These are phyloP conservation scores for Polytrichum formosum DNA, from an alignment of 225 moss, liverwort and hornwort genomes.

Conservation along the genomic window DNA sequence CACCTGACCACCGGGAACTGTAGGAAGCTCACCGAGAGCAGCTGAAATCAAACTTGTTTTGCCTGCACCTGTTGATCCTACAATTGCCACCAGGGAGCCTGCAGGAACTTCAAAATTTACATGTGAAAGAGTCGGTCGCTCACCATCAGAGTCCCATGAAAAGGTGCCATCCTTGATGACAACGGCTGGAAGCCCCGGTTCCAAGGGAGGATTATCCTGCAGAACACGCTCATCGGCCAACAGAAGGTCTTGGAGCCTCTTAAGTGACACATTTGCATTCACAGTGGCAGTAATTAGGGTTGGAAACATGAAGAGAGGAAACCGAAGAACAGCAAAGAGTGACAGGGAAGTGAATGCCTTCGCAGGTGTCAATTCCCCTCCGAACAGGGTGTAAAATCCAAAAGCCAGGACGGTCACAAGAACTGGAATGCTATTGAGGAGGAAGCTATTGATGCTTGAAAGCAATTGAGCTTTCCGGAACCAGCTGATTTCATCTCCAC, in stretches of 20 bases:
- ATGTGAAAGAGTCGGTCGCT: slow-evolving; percentile 31
- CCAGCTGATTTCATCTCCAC: slow-evolving; percentile 31
- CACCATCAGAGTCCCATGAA: slow-evolving; percentile 34
- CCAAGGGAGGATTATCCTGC: slow-evolving; percentile 30
- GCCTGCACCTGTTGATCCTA: slow-evolving; percentile 51
- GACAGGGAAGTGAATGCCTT: slow-evolving; percentile 47
- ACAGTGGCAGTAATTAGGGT: slow-evolving; percentile 39
- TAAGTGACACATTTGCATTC: slow-evolving; percentile 40
- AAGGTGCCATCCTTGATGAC: slow-evolving; percentile 44
- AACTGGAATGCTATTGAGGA: slow-evolving; percentile 28
- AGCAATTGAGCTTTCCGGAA: slow-evolving; percentile 37
- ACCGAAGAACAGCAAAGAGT: slow-evolving; percentile 42
- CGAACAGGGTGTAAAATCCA: slow-evolving; percentile 29
- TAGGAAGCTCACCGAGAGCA: slow-evolving; percentile 52
- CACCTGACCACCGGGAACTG: slow-evolving; percentile 43
- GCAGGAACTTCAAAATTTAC: slow-evolving; percentile 41
- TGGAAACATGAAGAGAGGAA: slow-evolving; percentile 49
- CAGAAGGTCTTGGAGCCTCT: slow-evolving; percentile 33
- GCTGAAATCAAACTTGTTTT: slow-evolving; percentile 47
- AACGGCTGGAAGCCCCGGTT: slow-evolving; percentile 31
- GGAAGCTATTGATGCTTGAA: slow-evolving; percentile 36
- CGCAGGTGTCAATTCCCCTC: slow-evolving; percentile 31
- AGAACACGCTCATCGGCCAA: slow-evolving; percentile 38
- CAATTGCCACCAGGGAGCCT: slow-evolving; percentile 56
- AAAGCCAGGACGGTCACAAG: slow-evolving; percentile 40